Evolutionary conservation across 495 filamentous ascomycete species (phyloP), one percentile per base, ranked within the genome.

Genomic region (Penicillium cinerascens): DNA sequence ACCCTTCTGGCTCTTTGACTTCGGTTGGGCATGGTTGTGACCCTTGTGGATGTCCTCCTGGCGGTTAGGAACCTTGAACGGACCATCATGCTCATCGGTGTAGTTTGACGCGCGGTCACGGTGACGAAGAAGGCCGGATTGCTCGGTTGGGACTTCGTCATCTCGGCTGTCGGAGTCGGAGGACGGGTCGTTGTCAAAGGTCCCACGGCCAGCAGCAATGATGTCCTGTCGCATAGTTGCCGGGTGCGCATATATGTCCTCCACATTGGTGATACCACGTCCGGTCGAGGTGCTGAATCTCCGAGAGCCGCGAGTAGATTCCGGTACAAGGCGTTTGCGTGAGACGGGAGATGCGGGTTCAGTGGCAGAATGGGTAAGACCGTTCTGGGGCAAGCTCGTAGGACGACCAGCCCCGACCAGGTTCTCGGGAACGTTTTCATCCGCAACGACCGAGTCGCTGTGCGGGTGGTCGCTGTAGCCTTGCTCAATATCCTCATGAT

Each of bases 211-310:
- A 2, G 88, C 87, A 4, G 83, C 86, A 52, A 97, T 92, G 52
- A 98, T 93, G 5, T 92, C 87, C 59, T 95, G 89, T 61, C 93
- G 77, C 68, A 96, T 89, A 54, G 86, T 91, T 11, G 88, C 85
- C n/a, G 93, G 93, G 63, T 96, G 87, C 29, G 92, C 87, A 56
- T 84, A 83, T 51, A 96, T 87, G 52, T 92, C 86, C 38, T 87
- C 85, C 35, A 83, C 77, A 52, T 74, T 85, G 20, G 71, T 63
- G 29, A 83, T 71, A 20, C 77, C 78, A 52, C 66, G 70, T 45
- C 74, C 77, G 3, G 58, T 65, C 65, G 78, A 72, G 36, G 75
- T 77, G 51, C 77, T 81, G 42, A 79, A 77, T 10, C 80, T 72
- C 43, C 80, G 79, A 44, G 78, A 75, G 44, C 74, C 73, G 44